Evolutionary conservation across 148 eudicot species (phyloP).

Genomic region (Cornus suecica): DNA sequence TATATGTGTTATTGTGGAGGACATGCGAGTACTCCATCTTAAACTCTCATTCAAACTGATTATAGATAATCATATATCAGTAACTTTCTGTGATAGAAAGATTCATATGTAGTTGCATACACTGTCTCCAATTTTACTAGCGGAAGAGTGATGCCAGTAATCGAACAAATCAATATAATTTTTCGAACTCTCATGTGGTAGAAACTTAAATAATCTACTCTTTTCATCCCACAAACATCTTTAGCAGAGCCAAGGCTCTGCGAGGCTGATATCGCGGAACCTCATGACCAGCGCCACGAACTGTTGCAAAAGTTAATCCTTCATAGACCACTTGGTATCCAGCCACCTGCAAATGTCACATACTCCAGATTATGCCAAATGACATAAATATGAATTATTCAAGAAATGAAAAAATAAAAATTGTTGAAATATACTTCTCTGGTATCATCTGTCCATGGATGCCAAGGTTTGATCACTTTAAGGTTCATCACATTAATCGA

Average conservation of each 20-base stretch:
- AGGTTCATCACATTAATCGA: slow-evolving; percentile 24
- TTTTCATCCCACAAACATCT: slow-evolving; percentile 15
- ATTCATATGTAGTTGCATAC: background rate
- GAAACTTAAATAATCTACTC: background rate
- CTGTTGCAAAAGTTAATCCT: slow-evolving; percentile 25
- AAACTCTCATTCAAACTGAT: no score
- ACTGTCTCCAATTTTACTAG: background rate
- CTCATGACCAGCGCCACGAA: slow-evolving; percentile 32
- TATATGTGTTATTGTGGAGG: no score
- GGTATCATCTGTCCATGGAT: slow-evolving; percentile 21
- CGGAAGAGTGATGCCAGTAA: background rate
- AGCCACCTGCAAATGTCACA: slow-evolving; percentile 12
- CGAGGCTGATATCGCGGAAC: slow-evolving; percentile 24
- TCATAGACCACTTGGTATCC: slow-evolving; percentile 28
- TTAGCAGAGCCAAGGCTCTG: slow-evolving; percentile 20
- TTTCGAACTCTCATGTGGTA: background rate
- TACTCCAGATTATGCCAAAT: background rate
- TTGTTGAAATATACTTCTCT: slow-evolving; percentile 13
- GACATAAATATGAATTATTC: background rate
- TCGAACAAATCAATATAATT: background rate
- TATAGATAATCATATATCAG: background rate
- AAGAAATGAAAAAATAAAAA: background rate
- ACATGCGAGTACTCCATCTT: no score
- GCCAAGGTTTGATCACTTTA: slow-evolving; percentile 31
- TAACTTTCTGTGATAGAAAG: background rate